These are phyloP conservation scores for Epithemia pelagica DNA, from an alignment of 108 stramenopile species.

Conservation along the genomic window DNA sequence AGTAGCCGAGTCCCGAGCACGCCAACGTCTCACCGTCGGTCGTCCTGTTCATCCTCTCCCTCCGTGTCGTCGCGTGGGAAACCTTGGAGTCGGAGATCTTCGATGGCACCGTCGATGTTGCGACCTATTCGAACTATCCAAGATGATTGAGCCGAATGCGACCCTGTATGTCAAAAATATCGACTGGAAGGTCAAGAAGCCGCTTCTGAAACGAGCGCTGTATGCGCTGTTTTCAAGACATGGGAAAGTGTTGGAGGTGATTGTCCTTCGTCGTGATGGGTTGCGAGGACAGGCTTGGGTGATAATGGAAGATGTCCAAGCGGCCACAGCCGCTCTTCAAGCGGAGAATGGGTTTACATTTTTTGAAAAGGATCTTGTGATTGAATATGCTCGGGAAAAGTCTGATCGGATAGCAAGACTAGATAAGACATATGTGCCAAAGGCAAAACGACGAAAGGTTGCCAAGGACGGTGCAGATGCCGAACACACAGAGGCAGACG, in stretches of 20 bases:
- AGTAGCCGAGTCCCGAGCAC: no score
- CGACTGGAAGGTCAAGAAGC: conserved; percentile 96
- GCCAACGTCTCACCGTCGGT: no score
- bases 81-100: no score
- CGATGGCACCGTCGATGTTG: no score
- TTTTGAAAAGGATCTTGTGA: conserved; percentile 80
- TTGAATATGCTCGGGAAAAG: conserved; percentile 84
- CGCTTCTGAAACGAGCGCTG: conserved; percentile 81
- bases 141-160: conserved; percentile 51
- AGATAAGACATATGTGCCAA: conserved; percentile 80
- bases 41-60: no score
- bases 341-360: conserved; percentile 88
- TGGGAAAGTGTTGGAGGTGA: conserved; percentile 86
- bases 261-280: conserved; percentile 65
- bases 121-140: no score
- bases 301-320: conserved; percentile 79
- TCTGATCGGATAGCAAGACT: conserved; percentile 83
- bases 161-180: conserved; percentile 95
- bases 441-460: conserved; percentile 45
- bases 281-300: conserved; percentile 93
- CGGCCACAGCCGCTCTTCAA: conserved; percentile 85
- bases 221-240: conserved; percentile 90
- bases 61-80: no score
- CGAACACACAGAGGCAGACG: conserved; percentile 4
- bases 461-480: conserved; percentile 14